Evolutionary conservation across 345 rosid species (phyloP).

Genomic region (Lepidium aucheri): DNA sequence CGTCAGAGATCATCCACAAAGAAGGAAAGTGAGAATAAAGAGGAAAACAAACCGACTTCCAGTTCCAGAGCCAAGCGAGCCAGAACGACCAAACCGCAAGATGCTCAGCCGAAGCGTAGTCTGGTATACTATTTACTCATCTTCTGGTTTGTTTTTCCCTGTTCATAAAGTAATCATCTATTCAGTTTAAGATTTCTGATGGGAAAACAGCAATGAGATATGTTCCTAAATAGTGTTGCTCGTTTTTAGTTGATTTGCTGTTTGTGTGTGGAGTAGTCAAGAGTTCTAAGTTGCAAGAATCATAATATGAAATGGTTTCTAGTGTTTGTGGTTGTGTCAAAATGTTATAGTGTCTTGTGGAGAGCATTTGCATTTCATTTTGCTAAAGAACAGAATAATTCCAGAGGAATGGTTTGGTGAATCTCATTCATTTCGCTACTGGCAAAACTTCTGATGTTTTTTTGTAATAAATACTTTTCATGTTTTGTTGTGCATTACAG

Average conservation of each 20-base stretch:
- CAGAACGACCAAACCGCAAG: conserved; percentile 37
- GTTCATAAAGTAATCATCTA: neutral
- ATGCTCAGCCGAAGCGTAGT: conserved; percentile 54
- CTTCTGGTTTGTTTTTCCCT: neutral
- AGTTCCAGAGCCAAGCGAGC: conserved; percentile 45
- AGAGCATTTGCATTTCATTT: neutral
- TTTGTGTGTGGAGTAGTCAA: neutral
- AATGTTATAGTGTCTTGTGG: neutral
- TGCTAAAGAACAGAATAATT: neutral
- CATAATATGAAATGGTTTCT: neutral
- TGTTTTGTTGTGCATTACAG: conserved; percentile 20
- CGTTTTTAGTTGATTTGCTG: neutral
- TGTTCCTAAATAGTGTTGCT: neutral
- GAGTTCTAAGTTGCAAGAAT: no score
- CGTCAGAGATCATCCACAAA: neutral
- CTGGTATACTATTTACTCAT: conserved; percentile 34
- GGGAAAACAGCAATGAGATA: neutral
- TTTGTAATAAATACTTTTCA: no score
- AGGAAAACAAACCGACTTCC: conserved; percentile 1
- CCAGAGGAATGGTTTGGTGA: neutral
- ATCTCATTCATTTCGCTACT: no score
- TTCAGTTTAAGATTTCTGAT: neutral
- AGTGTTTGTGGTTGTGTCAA: neutral
- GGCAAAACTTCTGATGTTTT: no score
- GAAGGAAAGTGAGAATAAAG: neutral